Conservation (phyloP, 2,329 filamentous ascomycete genomes). For the Penicillium crustosum region DNA sequence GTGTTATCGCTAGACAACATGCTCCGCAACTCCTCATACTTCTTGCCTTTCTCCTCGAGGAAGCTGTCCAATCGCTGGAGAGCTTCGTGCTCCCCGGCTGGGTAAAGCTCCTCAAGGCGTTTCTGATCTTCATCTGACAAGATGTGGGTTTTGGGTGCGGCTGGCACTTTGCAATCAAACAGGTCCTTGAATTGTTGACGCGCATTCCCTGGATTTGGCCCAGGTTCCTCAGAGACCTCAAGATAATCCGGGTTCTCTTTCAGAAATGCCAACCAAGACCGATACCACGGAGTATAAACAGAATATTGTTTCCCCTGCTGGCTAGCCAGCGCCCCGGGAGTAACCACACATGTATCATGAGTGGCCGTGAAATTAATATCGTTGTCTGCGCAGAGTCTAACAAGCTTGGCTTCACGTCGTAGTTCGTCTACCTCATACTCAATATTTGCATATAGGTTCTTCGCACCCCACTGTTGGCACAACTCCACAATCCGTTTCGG, state of each 20-base stretch:
- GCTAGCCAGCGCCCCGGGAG: constrained; percentile 66
- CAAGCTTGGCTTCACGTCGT: constrained; percentile 69
- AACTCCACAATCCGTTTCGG: constrained; percentile 63
- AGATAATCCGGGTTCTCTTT: constrained; percentile 69
- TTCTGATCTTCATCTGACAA: constrained; percentile 60
- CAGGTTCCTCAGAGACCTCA: constrained; percentile 59
- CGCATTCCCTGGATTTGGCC: constrained; percentile 53
- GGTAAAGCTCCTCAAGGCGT: constrained; percentile 63
- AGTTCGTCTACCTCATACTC: constrained; percentile 93
- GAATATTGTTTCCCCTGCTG: constrained; percentile 76
- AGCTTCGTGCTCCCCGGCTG: constrained; percentile 74
- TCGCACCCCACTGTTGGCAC: constrained; percentile 69
- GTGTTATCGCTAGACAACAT: constrained; percentile 64
- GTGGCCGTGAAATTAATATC: constrained; percentile 69
- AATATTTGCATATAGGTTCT: constrained; percentile 76
- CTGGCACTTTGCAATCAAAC: constrained; percentile 63
- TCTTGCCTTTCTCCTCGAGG: constrained; percentile 60
- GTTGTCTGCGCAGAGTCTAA: constrained; percentile 59
- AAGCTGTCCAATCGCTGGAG: constrained; percentile 64
- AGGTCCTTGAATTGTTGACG: constrained; percentile 53
- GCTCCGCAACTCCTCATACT: constrained; percentile 67
- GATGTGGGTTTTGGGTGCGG: constrained; percentile 62
- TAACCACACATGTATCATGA: constrained; percentile 80
- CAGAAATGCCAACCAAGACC: constrained; percentile 71
- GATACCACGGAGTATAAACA: constrained; percentile 81